These are phyloP conservation scores for Cordyceps militaris DNA, from an alignment of 2,329 filamentous ascomycete genomes.

Conservation along the genomic window DNA sequence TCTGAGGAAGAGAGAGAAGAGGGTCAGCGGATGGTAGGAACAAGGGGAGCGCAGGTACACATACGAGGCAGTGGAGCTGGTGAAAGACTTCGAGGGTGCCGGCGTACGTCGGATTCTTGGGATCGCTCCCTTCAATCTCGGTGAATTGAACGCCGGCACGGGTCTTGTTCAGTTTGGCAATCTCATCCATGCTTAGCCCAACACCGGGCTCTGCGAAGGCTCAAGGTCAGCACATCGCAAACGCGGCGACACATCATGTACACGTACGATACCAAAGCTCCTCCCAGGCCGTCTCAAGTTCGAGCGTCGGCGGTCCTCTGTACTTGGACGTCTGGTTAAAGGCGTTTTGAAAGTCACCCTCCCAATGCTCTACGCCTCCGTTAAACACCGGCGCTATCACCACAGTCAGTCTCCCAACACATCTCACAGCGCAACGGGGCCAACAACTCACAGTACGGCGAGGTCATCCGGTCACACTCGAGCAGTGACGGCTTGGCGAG, in stretches of 20 bases:
- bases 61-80: constrained; percentile 16
- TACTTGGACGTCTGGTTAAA: constrained; percentile 10
- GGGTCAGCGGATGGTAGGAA: neutral
- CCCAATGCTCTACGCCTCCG: constrained; percentile 8
- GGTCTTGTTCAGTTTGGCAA: constrained; percentile 12
- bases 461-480: constrained; percentile 6
- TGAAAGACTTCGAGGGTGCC: constrained; percentile 16
- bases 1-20: neutral
- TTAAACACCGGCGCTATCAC: constrained; percentile 8
- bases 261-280: constrained; percentile 11
- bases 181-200: neutral
- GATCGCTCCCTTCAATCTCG: constrained; percentile 8
- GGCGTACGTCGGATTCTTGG: constrained; percentile 11
- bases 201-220: neutral
- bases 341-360: constrained; percentile 6
- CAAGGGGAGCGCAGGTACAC: neutral
- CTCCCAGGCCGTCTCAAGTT: constrained; percentile 7
- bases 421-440: neutral
- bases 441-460: constrained; percentile 9
- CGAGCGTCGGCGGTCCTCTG: constrained; percentile 11
- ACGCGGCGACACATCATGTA: neutral
- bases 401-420: too few species aligned
- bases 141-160: neutral
- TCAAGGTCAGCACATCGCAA: neutral
- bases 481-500: constrained; percentile 5